phyloP scores from a whole-genome alignment of 2,329 filamentous ascomycete genomes.

The Aspergillaceae sp. region DNA sequence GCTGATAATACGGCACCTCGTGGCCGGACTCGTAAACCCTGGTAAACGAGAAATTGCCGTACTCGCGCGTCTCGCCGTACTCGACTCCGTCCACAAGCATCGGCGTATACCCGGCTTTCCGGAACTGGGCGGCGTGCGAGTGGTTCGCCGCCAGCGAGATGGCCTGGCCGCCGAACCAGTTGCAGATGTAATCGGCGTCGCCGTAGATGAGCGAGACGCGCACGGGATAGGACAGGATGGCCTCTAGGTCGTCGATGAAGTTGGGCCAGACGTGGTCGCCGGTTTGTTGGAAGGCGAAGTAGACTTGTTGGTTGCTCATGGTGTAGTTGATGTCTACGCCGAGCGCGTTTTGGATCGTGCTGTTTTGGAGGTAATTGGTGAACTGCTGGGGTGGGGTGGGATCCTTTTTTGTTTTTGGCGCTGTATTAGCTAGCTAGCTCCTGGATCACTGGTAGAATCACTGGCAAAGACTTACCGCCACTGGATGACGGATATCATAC shows the following conservation, averaged over 20 bases:
- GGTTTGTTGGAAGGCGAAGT: slow-evolving; percentile 44
- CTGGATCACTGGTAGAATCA: too few relatives aligned
- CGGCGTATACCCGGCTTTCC: slow-evolving; percentile 60
- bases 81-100: slow-evolving; percentile 58
- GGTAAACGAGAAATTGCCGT: slow-evolving; percentile 63
- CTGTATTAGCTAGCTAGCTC: not conserved
- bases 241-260: slow-evolving; percentile 51
- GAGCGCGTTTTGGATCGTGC: slow-evolving; percentile 49
- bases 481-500: slow-evolving; percentile 54
- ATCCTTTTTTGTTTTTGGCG: slow-evolving; percentile 18
- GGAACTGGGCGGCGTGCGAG: slow-evolving; percentile 49
- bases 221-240: slow-evolving; percentile 53
- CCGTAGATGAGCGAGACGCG: slow-evolving; percentile 65
- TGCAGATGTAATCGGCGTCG: slow-evolving; percentile 50
- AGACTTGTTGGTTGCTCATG: slow-evolving; percentile 32
- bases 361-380: slow-evolving; percentile 56
- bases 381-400: slow-evolving; percentile 59
- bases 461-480: slow-evolving; percentile 15
- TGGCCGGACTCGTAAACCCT: slow-evolving; percentile 60
- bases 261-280: slow-evolving; percentile 58
- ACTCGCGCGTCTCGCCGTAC: slow-evolving; percentile 67
- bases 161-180: slow-evolving; percentile 63
- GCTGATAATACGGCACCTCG: slow-evolving; percentile 51
- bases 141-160: slow-evolving; percentile 54
- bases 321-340: slow-evolving; percentile 57